These are phyloP conservation scores for Exophiala lecanii-corni DNA, from an alignment of 2,329 filamentous ascomycete genomes.

Conservation along the genomic window DNA sequence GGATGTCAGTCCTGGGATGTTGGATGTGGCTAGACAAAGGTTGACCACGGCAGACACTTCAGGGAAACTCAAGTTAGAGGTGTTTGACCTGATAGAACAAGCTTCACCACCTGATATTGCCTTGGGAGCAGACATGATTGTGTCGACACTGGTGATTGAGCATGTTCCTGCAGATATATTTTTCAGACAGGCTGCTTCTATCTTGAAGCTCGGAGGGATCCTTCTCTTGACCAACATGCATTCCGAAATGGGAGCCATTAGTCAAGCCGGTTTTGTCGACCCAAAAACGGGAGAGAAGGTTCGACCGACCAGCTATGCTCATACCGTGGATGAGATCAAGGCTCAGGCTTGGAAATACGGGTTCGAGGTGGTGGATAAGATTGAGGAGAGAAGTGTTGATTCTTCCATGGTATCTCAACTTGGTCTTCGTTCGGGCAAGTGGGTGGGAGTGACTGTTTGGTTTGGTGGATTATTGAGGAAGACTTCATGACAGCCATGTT, in stretches of 20 bases:
- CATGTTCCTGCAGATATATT: slow-evolving; percentile 55
- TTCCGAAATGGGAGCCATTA: slow-evolving; percentile 51
- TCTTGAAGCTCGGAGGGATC: slow-evolving; percentile 46
- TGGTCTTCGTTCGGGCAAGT: slow-evolving; percentile 59
- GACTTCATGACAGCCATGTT: slow-evolving; percentile 7
- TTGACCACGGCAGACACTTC: slow-evolving; percentile 2
- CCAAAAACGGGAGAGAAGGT: slow-evolving; percentile 52
- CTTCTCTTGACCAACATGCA: slow-evolving; percentile 67
- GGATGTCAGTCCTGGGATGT: slow-evolving; percentile 55
- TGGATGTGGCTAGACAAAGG: slow-evolving; percentile 44
- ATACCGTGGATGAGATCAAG: slow-evolving; percentile 51
- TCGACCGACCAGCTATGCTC: slow-evolving; percentile 54
- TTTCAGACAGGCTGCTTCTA: slow-evolving; percentile 45
- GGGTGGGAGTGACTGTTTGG: slow-evolving; percentile 52
- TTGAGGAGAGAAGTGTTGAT: slow-evolving; percentile 43
- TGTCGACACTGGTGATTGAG: slow-evolving; percentile 62
- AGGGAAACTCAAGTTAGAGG: slow-evolving; percentile 28
- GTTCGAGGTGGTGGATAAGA: slow-evolving; percentile 41
- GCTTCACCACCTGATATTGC: slow-evolving; percentile 22
- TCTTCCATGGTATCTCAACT: slow-evolving; percentile 54
- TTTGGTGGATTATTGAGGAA: slow-evolving; percentile 48
- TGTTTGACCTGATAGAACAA: slow-evolving; percentile 39
- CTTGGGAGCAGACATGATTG: slow-evolving; percentile 32
- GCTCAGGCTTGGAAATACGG: slow-evolving; percentile 44
- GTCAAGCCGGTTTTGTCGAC: slow-evolving; percentile 60